Evolutionary conservation across 108 stramenopile species (phyloP), one percentile per base, ranked within the genome.

Genomic region (Cyclotella distinguenda): DNA sequence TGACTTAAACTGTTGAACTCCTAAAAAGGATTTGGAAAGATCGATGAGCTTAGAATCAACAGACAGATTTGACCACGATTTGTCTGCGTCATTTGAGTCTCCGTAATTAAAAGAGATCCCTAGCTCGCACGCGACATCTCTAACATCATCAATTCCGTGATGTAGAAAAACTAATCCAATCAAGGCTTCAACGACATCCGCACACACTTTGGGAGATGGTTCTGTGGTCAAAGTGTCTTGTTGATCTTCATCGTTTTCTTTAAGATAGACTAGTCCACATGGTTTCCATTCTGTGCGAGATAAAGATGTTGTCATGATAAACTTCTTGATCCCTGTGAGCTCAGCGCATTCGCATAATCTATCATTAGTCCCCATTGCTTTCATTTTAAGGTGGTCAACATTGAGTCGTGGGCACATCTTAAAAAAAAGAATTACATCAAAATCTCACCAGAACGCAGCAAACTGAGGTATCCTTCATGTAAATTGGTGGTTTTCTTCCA

Each of bases 151-250:
- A 28, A 69, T 80, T 19, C 83, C 86, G 63, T 46, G 43, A n/a
- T 80, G 23, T 8, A 84, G 12, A 44, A 75, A 87, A 55, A 87
- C 53, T 3, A 84, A 43, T 10, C 83, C 86, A 30, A 87, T 51
- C 12, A 87, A 40, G 18, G 86, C 50, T 58, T 87, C 86, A 6
- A 87, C 33, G 7, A 84, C 71, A 80, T 87, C 86, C 10, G 86
- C 86, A 49, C 50, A 64, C 10, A 73, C 44, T 54, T 72, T 72
- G 1, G 47, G 47, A 46, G 46, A 30, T 23, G 31, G 70, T 55
- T 27, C 32, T 27, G 43, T 25, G 16, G 31, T 40, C 1, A 28
- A 11, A 13, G 30, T 68, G 11, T 38, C 48, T 43, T 15, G 22
- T 66, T 64, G 38, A 6, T 54, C 38, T 11, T 12, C 21, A 12